These are phyloP conservation scores for Oenanthe javanica DNA, from an alignment of 140 eudicot species.

Conservation along the genomic window DNA sequence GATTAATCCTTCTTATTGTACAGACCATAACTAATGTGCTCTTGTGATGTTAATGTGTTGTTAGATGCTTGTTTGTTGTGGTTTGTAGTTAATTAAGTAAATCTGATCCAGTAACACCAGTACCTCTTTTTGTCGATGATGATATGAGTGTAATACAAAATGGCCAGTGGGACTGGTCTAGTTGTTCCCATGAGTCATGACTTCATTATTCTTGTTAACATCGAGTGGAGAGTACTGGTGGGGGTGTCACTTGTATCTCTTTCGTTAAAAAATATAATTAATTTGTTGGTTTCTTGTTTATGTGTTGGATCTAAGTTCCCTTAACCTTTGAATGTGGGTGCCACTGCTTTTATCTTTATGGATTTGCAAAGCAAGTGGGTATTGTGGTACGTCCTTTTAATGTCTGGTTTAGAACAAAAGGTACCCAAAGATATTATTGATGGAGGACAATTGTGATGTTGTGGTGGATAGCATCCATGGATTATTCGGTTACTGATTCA, in stretches of 20 bases:
- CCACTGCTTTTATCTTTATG: background rate
- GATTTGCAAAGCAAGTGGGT: conserved; percentile 3
- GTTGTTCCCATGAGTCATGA: background rate
- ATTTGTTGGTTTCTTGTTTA: conserved; percentile 5
- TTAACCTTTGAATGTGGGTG: background rate
- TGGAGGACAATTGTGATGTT: background rate
- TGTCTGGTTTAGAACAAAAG: conserved; percentile 1
- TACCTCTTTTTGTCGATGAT: background rate
- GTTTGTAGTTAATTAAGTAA: background rate
- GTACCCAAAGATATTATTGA: background rate
- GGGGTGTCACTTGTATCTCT: conserved; percentile 10
- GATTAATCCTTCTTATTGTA: conserved; percentile 30
- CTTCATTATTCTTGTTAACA: background rate
- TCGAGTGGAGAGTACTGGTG: conserved; percentile 15
- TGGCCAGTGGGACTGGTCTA: background rate
- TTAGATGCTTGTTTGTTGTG: conserved; percentile 21
- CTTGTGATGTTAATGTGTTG: background rate
- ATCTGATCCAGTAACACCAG: conserved; percentile 4
- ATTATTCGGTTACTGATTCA: background rate
- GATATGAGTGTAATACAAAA: background rate
- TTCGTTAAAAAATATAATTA: background rate
- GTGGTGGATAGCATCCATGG: background rate
- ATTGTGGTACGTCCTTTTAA: background rate
- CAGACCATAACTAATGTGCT: conserved; percentile 30
- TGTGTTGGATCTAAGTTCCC: conserved; percentile 4